Base-by-base conservation (phyloP, 2,329 filamentous ascomycete genomes). In the Macroventuria anomochaeta region DNA sequence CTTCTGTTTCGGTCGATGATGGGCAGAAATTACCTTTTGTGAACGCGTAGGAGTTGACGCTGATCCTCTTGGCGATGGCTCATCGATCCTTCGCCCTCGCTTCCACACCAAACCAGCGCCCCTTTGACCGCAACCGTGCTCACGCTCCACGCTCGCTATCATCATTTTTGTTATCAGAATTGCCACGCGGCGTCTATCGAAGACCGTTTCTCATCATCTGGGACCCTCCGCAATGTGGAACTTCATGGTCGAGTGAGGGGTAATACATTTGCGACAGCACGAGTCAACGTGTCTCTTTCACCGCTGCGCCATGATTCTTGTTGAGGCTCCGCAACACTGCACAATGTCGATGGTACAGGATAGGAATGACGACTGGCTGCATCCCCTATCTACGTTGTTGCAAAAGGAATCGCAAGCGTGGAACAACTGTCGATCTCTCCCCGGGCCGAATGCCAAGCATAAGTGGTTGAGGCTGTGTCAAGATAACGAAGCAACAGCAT, bases 401-500 rank as follows among this genome's bases (percentile, higher is more conserved):
- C 53, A 51, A 46, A 38, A 51, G 31, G 15, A 46, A 46, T 18
- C 32, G 26, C 36, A 55, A 51, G 53, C 53, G 53, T 46, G 46
- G 53, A 55, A 55, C 46, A 42, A 13, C 3, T 41, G 52, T 41
- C 46, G 52, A 55, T 55, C 52, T 17, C 18, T 18, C 26, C 12
- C 44, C 34, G 20, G 33, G 21, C 36, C 46, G 31, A 29, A 25
- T n/a, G 47, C 47, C 26, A 43, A 43, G 47, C 26, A 12, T 26
- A 29, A 50, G 39, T 38, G 42, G 26, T 40, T 56, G 47, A 52
- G 53, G 53, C 53, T 56, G 48, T 56, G 53, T 48, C 38, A 44
- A 55, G 53, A 51, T 55, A 55, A 55, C 42, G 47, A 51, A 55
- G 53, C 46, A 51, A 42, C 37, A 33, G 26, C 4, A 50, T 49